Evolutionary conservation across 805 yeast species (phyloP).

Genomic region (Yarrowia sp.): DNA sequence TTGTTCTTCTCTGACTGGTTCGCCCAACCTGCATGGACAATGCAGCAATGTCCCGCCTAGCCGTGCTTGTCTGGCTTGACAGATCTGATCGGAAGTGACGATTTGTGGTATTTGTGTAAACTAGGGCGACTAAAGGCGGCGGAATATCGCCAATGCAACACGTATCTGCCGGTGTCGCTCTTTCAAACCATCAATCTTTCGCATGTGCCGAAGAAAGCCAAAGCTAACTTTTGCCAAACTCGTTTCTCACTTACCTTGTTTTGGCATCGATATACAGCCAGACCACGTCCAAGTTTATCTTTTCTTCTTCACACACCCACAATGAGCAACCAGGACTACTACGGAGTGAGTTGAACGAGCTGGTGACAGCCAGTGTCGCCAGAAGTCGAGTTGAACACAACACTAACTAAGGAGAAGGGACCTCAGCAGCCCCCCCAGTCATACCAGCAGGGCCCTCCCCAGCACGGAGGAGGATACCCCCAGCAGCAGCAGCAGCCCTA

Average conservation of each 20-base stretch:
- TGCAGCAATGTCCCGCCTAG: conserved; percentile 35
- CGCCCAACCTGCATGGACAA: conserved; percentile 21
- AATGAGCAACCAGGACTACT: conserved; percentile 39
- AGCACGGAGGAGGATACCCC: conserved; percentile 18
- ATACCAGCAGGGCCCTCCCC: conserved; percentile 38
- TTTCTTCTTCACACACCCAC: conserved; percentile 16
- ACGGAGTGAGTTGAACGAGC: conserved; percentile 21
- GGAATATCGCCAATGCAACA: conserved; percentile 6
- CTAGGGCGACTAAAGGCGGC: too few relatives aligned
- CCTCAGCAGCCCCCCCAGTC: conserved; percentile 38
- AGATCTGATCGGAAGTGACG: neutral
- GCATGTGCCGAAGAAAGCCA: conserved; percentile 35
- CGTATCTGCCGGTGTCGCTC: conserved; percentile 21
- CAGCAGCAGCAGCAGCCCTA: conserved; percentile 38
- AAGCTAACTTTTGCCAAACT: conserved; percentile 34
- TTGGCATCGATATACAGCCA: conserved; percentile 22
- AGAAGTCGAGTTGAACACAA: neutral
- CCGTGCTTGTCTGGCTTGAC: neutral
- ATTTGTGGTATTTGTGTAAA: too few relatives aligned
- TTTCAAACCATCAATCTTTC: neutral
- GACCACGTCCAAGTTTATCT: conserved; percentile 19
- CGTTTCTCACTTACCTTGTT: conserved; percentile 17
- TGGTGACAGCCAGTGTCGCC: neutral
- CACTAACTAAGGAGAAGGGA: conserved; percentile 31
- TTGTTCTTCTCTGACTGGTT: conserved; percentile 23